A percentile compares a stretch with the other conserved stretches of the same genome.
Evolutionary conservation across 164 flowering plant species (phyloP).

Genomic region (Tinospora cordifolia): DNA sequence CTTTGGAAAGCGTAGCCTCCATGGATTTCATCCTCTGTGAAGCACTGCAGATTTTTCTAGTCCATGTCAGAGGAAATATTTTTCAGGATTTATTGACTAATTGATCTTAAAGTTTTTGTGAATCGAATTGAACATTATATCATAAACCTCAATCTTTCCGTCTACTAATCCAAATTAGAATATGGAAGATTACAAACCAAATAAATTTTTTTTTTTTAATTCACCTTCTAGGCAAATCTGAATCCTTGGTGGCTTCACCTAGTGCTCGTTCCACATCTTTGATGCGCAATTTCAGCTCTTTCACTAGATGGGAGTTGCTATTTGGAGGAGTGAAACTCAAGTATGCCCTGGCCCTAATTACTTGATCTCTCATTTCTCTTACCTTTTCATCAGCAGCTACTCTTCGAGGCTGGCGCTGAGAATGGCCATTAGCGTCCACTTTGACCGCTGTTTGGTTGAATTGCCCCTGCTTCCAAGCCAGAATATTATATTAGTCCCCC

Average conservation of each 20-base stretch:
- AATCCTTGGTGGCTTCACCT: conserved; percentile 65
- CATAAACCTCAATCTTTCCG: not conserved
- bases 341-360: conserved; percentile 74
- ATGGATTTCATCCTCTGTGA: conserved; percentile 66
- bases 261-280: conserved; percentile 68
- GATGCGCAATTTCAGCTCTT: conserved; percentile 63
- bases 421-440: conserved; percentile 12
- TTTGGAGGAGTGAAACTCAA: conserved; percentile 55
- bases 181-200: not conserved
- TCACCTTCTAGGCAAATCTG: conserved; percentile 71
- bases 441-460: conserved; percentile 14
- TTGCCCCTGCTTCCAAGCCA: conserved; percentile 29
- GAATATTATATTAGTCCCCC: not conserved
- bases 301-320: conserved; percentile 63
- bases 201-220: not conserved
- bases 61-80: not conserved
- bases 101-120: not conserved
- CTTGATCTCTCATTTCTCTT: conserved; percentile 72
- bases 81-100: conserved; percentile 1
- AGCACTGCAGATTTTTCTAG: conserved; percentile 41
- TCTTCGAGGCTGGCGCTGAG: conserved; percentile 22
- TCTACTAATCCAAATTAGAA: not conserved
- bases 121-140: not conserved
- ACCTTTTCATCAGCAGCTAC: conserved; percentile 57
- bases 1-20: conserved; percentile 64